These are phyloP conservation scores for Hanseniaspora gamundiae DNA, from an alignment of 1,139 yeast genomes.

Conservation along the genomic window DNA sequence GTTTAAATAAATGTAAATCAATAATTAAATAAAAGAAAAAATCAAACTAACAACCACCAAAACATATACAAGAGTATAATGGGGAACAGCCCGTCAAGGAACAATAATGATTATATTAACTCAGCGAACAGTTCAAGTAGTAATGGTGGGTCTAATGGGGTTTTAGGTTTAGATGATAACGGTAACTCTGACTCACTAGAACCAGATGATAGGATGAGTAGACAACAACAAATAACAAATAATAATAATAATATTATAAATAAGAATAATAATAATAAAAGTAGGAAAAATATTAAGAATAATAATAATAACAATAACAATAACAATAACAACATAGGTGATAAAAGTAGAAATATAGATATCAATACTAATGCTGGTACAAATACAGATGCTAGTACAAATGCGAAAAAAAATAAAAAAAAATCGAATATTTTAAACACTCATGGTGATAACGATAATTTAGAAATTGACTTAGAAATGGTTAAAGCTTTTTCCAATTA, in stretches of 20 bases:
- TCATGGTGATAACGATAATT: constrained; percentile 8
- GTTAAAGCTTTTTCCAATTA: constrained; percentile 10
- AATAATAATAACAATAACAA: constrained; percentile 5
- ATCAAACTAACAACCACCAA: not conserved
- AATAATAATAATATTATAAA: constrained; percentile 19
- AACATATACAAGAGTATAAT: constrained; percentile 5
- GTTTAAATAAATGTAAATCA: no score
- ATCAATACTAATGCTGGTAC: not conserved
- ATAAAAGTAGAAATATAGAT: not conserved
- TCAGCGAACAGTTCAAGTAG: constrained; percentile 1
- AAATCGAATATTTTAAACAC: not conserved
- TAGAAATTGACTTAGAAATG: constrained; percentile 9
- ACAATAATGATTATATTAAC: constrained; percentile 18
- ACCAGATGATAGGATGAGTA: constrained; percentile 27
- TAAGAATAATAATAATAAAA: constrained; percentile 9
- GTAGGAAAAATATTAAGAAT: constrained; percentile 3
- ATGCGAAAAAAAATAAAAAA: not conserved
- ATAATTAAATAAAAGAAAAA: not conserved
- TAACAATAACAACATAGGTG: constrained; percentile 2
- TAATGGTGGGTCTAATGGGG: not conserved
- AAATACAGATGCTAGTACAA: not conserved
- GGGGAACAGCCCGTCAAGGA: constrained; percentile 28
- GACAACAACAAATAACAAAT: constrained; percentile 1
- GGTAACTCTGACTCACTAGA: constrained; percentile 23
- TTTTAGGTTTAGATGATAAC: constrained; percentile 14